These are phyloP conservation scores for Phialophora verrucosa DNA, from an alignment of 2,329 filamentous ascomycete species.

Conservation along the genomic window DNA sequence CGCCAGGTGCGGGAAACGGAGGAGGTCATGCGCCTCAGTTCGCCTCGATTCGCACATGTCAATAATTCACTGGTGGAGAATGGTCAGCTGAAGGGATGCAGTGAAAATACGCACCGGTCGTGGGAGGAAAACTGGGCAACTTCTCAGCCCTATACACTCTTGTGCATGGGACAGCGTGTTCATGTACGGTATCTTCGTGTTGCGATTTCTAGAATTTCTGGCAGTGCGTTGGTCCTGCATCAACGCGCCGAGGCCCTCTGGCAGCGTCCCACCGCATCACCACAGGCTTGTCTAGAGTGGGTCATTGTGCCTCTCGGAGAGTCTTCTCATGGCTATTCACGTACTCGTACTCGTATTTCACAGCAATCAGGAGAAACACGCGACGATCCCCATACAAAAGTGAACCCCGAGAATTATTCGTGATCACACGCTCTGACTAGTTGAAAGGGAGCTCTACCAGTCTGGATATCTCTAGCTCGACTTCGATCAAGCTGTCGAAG, in stretches of 20 bases:
- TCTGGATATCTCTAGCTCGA: too few relatives aligned
- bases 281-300: not conserved
- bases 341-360: constrained; percentile 5
- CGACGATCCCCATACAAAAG: not conserved
- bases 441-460: not conserved
- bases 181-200: not conserved
- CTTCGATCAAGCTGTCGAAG: constrained; percentile 2
- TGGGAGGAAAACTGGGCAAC: not conserved
- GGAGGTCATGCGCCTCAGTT: not conserved
- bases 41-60: not conserved
- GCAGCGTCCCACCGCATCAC: not conserved
- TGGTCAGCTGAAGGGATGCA: not conserved
- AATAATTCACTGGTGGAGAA: not conserved
- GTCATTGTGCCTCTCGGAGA: not conserved
- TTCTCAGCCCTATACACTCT: not conserved
- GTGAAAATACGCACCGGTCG: not conserved
- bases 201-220: not conserved
- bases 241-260: not conserved
- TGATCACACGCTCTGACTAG: constrained; percentile 11
- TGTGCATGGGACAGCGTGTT: not conserved
- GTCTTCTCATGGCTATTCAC: not conserved
- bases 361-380: not conserved
- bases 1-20: not conserved
- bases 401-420: constrained; percentile 2
- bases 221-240: not conserved